Conservation (phyloP, 768 basidiomycete genomes). For the Tulasnella sp. region DNA sequence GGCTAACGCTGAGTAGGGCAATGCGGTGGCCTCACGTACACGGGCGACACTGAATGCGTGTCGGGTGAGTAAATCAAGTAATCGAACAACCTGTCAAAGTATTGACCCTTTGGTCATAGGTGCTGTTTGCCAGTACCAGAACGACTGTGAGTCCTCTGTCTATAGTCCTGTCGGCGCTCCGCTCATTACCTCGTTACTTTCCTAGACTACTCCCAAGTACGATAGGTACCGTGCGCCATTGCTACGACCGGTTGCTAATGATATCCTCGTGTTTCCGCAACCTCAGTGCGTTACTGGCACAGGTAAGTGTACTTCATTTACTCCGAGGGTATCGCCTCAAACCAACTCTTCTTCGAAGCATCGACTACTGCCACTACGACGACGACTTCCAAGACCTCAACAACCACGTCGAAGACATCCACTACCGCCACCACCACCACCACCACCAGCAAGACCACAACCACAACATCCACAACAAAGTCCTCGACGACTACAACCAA, state of each 20-base stretch:
- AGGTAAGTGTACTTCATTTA: background rate
- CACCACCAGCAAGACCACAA: background rate
- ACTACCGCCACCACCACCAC: too few species aligned
- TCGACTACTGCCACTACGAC: background rate
- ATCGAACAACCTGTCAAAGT: background rate
- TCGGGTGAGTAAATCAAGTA: background rate
- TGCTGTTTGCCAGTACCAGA: background rate
- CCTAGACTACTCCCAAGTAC: background rate
- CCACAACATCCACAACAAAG: background rate
- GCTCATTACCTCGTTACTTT: background rate
- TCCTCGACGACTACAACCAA: background rate
- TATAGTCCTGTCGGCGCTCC: background rate
- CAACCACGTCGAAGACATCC: background rate
- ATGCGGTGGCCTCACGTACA: background rate
- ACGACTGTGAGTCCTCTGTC: background rate
- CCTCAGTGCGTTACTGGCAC: background rate
- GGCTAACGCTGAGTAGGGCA: background rate
- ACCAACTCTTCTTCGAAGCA: background rate
- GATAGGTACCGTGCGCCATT: background rate
- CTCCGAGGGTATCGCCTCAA: too few species aligned
- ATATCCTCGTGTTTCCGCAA: background rate
- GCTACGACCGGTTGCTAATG: too few species aligned
- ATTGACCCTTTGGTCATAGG: background rate
- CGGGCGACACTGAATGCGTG: background rate
- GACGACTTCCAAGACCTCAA: background rate